These are phyloP conservation scores for Terana coerulea DNA, from an alignment of 768 basidiomycete species.

Conservation along the genomic window DNA sequence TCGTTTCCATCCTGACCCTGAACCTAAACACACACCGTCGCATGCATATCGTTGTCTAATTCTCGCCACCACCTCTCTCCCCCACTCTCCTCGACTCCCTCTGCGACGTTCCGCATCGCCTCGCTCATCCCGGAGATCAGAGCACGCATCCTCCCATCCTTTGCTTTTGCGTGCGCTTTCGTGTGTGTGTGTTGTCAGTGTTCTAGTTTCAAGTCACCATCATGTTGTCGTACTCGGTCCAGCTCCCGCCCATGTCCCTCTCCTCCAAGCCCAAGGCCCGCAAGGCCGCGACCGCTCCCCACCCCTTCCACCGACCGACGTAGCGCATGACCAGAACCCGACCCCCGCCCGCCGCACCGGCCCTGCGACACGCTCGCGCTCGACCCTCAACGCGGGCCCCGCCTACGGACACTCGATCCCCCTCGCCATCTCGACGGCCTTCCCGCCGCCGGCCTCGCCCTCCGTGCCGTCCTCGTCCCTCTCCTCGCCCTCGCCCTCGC, in stretches of 20 bases:
- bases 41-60: slow-evolving; percentile 16
- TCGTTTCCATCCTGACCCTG: not conserved
- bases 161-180: not conserved
- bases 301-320: not conserved
- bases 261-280: slow-evolving; percentile 26
- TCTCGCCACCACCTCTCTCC: not conserved
- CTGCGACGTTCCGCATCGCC: slow-evolving; percentile 1
- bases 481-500: slow-evolving; percentile 1
- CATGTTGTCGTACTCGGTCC: slow-evolving; percentile 35
- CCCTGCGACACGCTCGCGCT: slow-evolving; percentile 10
- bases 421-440: slow-evolving; percentile 28
- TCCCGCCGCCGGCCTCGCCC: slow-evolving; percentile 27
- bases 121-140: slow-evolving; percentile 17
- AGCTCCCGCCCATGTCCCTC: slow-evolving; percentile 31
- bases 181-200: not conserved
- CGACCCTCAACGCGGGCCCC: slow-evolving; percentile 19
- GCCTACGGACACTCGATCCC: slow-evolving; percentile 25
- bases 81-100: not conserved
- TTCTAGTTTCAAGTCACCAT: not conserved
- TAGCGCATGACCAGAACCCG: not conserved
- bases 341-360: not conserved
- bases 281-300: slow-evolving; percentile 20
- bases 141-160: slow-evolving; percentile 2
- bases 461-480: not conserved
- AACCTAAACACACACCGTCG: slow-evolving; percentile 8